phyloP scores from a whole-genome alignment of 2,329 filamentous ascomycete genomes.

The Fusarium caatingaense region DNA sequence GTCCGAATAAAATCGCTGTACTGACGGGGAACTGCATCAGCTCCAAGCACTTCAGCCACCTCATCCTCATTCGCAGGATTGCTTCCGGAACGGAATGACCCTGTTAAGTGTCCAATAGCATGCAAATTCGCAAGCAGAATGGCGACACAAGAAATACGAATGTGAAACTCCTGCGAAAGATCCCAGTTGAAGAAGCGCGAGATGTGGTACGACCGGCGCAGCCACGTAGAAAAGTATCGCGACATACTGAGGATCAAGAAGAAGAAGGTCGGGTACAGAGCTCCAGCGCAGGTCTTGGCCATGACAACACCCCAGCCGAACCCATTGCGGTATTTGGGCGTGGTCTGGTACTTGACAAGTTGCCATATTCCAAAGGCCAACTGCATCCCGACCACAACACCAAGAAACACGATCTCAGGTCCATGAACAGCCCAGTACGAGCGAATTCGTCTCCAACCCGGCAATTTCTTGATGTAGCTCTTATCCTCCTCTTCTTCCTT shows the following conservation, averaged over 20 bases:
- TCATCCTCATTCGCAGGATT: constrained; percentile 55
- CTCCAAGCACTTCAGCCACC: constrained; percentile 58
- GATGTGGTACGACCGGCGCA: constrained; percentile 62
- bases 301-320: constrained; percentile 68
- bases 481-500: constrained; percentile 60
- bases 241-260: constrained; percentile 70
- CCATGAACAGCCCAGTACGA: constrained; percentile 68
- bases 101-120: constrained; percentile 64
- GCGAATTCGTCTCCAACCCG: constrained; percentile 58
- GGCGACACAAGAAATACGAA: constrained; percentile 63
- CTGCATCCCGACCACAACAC: constrained; percentile 59
- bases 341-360: constrained; percentile 62
- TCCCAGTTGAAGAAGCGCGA: constrained; percentile 69
- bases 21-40: constrained; percentile 55
- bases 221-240: constrained; percentile 64
- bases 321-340: constrained; percentile 57
- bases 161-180: constrained; percentile 65
- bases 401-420: constrained; percentile 62
- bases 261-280: constrained; percentile 68
- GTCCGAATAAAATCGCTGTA: constrained; percentile 61
- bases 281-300: constrained; percentile 65
- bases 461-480: constrained; percentile 59
- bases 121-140: constrained; percentile 64
- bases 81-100: constrained; percentile 64
- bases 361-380: constrained; percentile 67